Evolutionary conservation across 352 stramenopile species (phyloP).

Genomic region (Globisporangium megalacanthum): DNA sequence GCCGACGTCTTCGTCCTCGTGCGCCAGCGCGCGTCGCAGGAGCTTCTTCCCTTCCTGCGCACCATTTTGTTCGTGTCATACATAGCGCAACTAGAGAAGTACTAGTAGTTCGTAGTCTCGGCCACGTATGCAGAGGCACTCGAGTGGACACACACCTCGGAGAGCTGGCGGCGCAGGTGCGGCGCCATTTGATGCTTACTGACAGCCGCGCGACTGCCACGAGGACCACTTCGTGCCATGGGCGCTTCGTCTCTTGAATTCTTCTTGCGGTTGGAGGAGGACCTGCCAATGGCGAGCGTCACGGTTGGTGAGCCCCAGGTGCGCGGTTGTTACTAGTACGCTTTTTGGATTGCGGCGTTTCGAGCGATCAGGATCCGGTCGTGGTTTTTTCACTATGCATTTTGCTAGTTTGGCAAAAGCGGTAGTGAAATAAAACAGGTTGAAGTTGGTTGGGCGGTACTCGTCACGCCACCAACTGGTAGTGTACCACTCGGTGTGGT

Average conservation of each 20-base stretch:
- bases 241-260: too few relatives aligned
- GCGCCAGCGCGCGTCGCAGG: constrained; percentile 42
- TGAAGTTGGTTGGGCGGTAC: neutral
- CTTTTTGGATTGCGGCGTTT: too few relatives aligned
- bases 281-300: too few relatives aligned
- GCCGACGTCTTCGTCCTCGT: constrained; percentile 23
- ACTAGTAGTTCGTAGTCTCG: too few relatives aligned
- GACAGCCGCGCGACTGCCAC: constrained; percentile 6
- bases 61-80: too few relatives aligned
- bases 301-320: too few relatives aligned
- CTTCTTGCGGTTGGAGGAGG: too few relatives aligned
- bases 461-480: constrained; percentile 1
- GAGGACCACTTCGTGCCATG: constrained; percentile 3
- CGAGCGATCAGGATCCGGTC: too few relatives aligned
- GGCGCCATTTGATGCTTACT: constrained; percentile 12
- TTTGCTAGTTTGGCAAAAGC: neutral
- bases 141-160: constrained; percentile 12
- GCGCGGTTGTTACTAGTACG: too few relatives aligned
- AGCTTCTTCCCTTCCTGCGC: constrained; percentile 44
- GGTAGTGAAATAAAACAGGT: neutral
- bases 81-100: neutral
- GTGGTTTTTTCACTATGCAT: too few relatives aligned
- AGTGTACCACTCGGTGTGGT: neutral
- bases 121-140: neutral
- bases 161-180: constrained; percentile 31